Base-by-base conservation (phyloP, 2,329 filamentous ascomycete species). In the Elsinoe ampelina region DNA sequence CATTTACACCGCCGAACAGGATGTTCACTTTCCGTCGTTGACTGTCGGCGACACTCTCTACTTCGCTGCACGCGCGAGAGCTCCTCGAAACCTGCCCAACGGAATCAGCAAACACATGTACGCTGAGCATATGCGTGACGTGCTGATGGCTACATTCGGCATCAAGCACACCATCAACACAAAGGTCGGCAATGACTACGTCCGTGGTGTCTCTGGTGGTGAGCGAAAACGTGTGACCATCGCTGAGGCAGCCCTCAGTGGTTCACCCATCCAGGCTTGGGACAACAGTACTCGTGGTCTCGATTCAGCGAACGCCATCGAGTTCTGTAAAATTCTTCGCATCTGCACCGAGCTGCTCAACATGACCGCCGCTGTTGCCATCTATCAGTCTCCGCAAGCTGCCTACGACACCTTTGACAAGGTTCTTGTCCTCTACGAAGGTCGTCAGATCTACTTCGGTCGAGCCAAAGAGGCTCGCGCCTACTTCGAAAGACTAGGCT, bases 1-100 rank as follows among this genome's bases (percentile, higher is more conserved):
- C 60, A 91, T 93, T 68, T 93, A 93, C 72, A 91, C 87, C 0
- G 87, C 87, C 58, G 88, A 93, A 69, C 84, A 88, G 35, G 89
- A 95, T 67, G 84, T 87, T 3, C 87, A 91, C 71, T 91, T 91
- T 66, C 86, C 87, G 11, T 80, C 84, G 72, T 72, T 93, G 64
- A 84, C 81, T 1, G 87, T 92, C 42, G 86, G 86, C 54, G 85
- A 92, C 64, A 93, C 88, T 1, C 77, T 92, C 47, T 84, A 82
- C 56, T 92, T 92, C 60, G 87, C 87, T 15, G 86, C 87, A 3
- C 76, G 81, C 15, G 85, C 87, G 5, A 79, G 85, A 57, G 80
- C 84, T 51, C 84, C 85, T 2, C 79, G 80, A 41, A 64, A 78
- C 32, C 76, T 84, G 2, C 84, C 84, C 3, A 73, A 77, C 6